Conservation (phyloP, 345 rosid species). For the Sisymbrium irio region DNA sequence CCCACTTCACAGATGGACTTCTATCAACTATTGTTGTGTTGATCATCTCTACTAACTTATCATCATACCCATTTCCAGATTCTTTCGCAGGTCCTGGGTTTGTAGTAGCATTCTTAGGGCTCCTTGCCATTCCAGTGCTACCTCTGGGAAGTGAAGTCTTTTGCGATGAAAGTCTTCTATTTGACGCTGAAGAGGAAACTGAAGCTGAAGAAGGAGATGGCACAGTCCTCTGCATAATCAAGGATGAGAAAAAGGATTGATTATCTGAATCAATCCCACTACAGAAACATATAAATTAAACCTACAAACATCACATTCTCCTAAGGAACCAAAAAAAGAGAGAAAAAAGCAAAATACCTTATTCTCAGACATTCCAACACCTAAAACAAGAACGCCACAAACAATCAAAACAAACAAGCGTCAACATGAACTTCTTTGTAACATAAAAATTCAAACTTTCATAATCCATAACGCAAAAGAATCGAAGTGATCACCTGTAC, state of each 20-base stretch:
- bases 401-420: neutral
- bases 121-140: conserved; percentile 37
- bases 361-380: conserved; percentile 53
- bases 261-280: neutral
- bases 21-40: conserved; percentile 86
- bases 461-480: neutral
- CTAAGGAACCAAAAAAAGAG: neutral
- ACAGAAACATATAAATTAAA: conserved; percentile 4
- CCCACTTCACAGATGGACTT: conserved; percentile 96
- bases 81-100: conserved; percentile 53
- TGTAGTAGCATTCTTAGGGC: conserved; percentile 42
- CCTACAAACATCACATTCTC: neutral
- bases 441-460: neutral
- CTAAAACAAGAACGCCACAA: conserved; percentile 35
- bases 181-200: conserved; percentile 48
- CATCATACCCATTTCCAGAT: conserved; percentile 58
- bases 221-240: conserved; percentile 53
- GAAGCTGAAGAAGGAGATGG: conserved; percentile 47
- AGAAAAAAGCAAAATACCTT: conserved; percentile 48
- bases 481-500: conserved; percentile 48
- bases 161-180: conserved; percentile 36
- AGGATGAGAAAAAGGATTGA: neutral
- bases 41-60: conserved; percentile 84
- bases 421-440: neutral
- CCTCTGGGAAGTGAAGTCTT: conserved; percentile 41